A percentile compares a stretch with the other conserved stretches of the same genome.
Evolutionary conservation across 768 basidiomycete species (phyloP).

Genomic region (Suillus plorans): DNA sequence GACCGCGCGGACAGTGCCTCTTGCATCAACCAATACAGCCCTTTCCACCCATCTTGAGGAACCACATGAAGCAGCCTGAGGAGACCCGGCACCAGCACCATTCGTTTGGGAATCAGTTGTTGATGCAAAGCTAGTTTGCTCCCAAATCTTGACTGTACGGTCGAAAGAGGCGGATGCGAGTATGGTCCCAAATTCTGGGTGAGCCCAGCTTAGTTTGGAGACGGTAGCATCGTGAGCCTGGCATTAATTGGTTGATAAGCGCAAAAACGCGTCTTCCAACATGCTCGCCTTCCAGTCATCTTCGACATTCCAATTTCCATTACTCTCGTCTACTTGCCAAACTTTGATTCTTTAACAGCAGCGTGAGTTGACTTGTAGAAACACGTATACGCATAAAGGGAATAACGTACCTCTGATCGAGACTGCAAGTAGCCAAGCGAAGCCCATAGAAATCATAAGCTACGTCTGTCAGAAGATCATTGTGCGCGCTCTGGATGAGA

Average conservation of each 20-base stretch:
- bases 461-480: conserved; percentile 81
- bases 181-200: conserved; percentile 88
- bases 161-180: conserved; percentile 89
- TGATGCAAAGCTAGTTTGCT: conserved; percentile 48
- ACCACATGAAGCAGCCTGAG: conserved; percentile 21
- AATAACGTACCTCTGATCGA: conserved; percentile 71
- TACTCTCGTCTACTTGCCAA: conserved; percentile 74
- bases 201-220: conserved; percentile 83
- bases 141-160: conserved; percentile 92
- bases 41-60: conserved; percentile 69
- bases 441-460: conserved; percentile 91
- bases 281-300: conserved; percentile 87
- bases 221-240: conserved; percentile 96
- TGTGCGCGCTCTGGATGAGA: conserved; percentile 75
- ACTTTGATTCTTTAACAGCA: conserved; percentile 67
- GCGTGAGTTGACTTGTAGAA: conserved; percentile 11
- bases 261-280: conserved; percentile 1
- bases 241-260: conserved; percentile 4
- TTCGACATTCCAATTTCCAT: conserved; percentile 73
- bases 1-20: conserved; percentile 80
- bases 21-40: conserved; percentile 76
- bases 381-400: background rate
- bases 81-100: conserved; percentile 17
- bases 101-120: conserved; percentile 27
- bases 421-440: conserved; percentile 73